Conservation (phyloP, 73 alveolate genomes). For the Tetrahymena borealis region DNA sequence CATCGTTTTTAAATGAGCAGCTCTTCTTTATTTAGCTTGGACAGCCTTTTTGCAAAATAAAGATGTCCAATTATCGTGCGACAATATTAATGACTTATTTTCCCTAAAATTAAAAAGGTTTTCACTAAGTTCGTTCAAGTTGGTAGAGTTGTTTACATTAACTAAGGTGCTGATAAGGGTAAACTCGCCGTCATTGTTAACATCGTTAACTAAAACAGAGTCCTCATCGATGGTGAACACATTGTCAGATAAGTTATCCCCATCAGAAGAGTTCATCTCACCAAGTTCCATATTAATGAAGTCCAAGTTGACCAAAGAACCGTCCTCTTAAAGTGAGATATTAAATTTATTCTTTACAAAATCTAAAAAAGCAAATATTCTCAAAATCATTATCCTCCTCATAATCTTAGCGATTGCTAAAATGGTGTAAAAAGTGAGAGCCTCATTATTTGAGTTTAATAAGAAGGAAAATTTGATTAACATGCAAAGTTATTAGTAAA, state of each 20-base stretch:
- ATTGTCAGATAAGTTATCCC: slow-evolving; percentile 80
- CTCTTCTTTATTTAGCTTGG: neutral
- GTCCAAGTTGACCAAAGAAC: slow-evolving; percentile 35
- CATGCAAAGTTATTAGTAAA: too few species aligned
- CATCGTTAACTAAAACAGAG: slow-evolving; percentile 76
- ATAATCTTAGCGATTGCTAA: too few species aligned
- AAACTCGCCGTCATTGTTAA: slow-evolving; percentile 83
- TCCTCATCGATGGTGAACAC: slow-evolving; percentile 82
- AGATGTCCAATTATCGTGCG: neutral
- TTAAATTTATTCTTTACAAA: neutral
- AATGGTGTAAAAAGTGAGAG: too few species aligned
- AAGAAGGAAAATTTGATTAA: too few species aligned
- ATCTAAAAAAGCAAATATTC: neutral
- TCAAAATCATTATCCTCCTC: neutral
- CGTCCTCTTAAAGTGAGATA: slow-evolving; percentile 8
- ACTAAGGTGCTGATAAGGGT: slow-evolving; percentile 77
- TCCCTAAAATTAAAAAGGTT: slow-evolving; percentile 5
- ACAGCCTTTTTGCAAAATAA: neutral
- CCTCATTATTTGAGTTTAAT: too few species aligned
- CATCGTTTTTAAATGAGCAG: neutral
- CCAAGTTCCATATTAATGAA: slow-evolving; percentile 48
- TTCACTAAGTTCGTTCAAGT: slow-evolving; percentile 72
- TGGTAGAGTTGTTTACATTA: slow-evolving; percentile 79
- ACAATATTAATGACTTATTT: neutral
- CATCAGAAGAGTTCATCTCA: slow-evolving; percentile 70